phyloP scores from a whole-genome alignment of 1,139 yeast species.

The Candida freyschussii region DNA sequence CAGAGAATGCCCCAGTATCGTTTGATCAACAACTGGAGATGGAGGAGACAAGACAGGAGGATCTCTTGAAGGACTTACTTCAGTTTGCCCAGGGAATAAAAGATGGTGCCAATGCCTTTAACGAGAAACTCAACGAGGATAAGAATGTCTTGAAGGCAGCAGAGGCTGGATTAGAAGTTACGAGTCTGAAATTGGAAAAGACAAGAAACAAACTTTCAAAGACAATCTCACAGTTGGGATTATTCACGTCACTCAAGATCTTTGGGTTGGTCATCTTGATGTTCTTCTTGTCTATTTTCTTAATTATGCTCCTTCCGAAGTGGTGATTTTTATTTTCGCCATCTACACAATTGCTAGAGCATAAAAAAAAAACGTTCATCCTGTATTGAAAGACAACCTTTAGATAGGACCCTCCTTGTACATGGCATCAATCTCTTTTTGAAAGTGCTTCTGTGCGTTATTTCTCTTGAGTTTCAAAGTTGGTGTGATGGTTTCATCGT shows the following conservation, averaged over 20 bases:
- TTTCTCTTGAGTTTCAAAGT: slow-evolving; percentile 53
- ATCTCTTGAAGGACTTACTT: slow-evolving; percentile 33
- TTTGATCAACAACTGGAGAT: slow-evolving; percentile 31
- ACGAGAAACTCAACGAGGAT: slow-evolving; percentile 33
- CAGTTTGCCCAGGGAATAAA: slow-evolving; percentile 31
- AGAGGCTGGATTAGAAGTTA: slow-evolving; percentile 34
- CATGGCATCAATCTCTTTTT: slow-evolving; percentile 33
- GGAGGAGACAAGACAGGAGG: slow-evolving; percentile 34
- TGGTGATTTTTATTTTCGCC: slow-evolving; percentile 20
- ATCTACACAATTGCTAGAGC: neutral
- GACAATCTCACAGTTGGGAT: slow-evolving; percentile 29
- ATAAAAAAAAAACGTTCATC: neutral
- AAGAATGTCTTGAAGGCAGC: slow-evolving; percentile 34
- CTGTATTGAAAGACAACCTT: neutral
- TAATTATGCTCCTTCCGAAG: slow-evolving; percentile 35
- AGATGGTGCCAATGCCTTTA: slow-evolving; percentile 36
- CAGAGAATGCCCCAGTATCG: slow-evolving; percentile 3
- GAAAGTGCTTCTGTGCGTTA: slow-evolving; percentile 39
- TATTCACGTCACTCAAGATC: slow-evolving; percentile 28
- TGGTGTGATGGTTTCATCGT: slow-evolving; percentile 49
- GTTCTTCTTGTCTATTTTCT: slow-evolving; percentile 29
- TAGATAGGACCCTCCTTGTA: slow-evolving; percentile 37
- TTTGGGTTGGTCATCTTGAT: slow-evolving; percentile 23
- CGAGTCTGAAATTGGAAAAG: slow-evolving; percentile 31
- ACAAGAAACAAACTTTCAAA: slow-evolving; percentile 27